phyloP scores from a whole-genome alignment of 2,329 filamentous ascomycete genomes.

The Cladophialophora carrionii region DNA sequence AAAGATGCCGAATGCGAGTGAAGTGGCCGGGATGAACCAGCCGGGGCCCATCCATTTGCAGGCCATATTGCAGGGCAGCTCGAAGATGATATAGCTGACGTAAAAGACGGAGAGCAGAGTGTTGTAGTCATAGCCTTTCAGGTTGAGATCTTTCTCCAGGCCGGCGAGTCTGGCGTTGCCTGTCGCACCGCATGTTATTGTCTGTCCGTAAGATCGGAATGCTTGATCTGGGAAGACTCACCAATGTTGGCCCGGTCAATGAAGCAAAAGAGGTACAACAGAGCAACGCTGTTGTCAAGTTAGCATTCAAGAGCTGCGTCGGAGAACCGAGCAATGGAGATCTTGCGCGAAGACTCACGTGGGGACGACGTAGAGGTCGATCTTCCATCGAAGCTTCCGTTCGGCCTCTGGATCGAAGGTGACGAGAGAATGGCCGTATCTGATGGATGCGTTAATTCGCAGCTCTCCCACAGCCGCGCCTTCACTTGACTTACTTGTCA shows the following conservation, averaged over 20 bases:
- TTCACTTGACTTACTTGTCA: slow-evolving; percentile 46
- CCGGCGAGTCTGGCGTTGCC: slow-evolving; percentile 70
- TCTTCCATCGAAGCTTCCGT: slow-evolving; percentile 62
- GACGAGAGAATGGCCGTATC: slow-evolving; percentile 56
- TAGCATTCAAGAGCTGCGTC: neutral
- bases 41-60: slow-evolving; percentile 74
- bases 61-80: slow-evolving; percentile 68
- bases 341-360: slow-evolving; percentile 44
- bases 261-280: slow-evolving; percentile 73
- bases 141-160: slow-evolving; percentile 62
- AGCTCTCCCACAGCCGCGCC: slow-evolving; percentile 46
- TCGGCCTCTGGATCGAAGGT: slow-evolving; percentile 62
- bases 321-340: neutral
- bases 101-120: slow-evolving; percentile 69
- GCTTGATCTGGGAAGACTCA: slow-evolving; percentile 51
- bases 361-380: slow-evolving; percentile 67
- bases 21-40: slow-evolving; percentile 68
- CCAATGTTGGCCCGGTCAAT: slow-evolving; percentile 70
- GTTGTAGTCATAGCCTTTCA: slow-evolving; percentile 71
- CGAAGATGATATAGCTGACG: slow-evolving; percentile 72
- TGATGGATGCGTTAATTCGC: slow-evolving; percentile 63
- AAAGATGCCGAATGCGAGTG: slow-evolving; percentile 65
- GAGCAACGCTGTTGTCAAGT: slow-evolving; percentile 48
- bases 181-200: slow-evolving; percentile 39
- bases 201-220: neutral